These are phyloP conservation scores for Orbilia blumenaviensis DNA, from an alignment of 2,329 filamentous ascomycete genomes.

Conservation along the genomic window DNA sequence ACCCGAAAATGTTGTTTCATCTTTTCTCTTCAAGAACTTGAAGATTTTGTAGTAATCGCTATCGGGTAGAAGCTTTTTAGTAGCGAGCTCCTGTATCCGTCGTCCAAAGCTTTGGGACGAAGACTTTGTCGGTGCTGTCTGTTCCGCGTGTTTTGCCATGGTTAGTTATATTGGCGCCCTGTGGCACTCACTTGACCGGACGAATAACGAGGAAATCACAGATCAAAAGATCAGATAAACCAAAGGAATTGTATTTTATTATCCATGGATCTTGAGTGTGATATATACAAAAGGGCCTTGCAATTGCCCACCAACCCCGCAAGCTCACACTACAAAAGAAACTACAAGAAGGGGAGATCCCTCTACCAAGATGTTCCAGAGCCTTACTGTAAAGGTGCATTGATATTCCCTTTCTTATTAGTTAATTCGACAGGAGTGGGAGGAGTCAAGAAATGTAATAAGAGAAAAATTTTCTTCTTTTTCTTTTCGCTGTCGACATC, in stretches of 20 bases:
- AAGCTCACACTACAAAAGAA: constrained; percentile 5
- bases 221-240: constrained; percentile 53
- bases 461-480: constrained; percentile 11
- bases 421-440: constrained; percentile 19
- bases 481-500: constrained; percentile 30
- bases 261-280: constrained; percentile 18
- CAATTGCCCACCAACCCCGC: constrained; percentile 15
- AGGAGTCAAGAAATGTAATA: constrained; percentile 15
- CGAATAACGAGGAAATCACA: neutral
- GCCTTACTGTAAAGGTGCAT: neutral
- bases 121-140: neutral
- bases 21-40: constrained; percentile 20
- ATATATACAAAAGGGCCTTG: constrained; percentile 37
- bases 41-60: constrained; percentile 48
- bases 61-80: constrained; percentile 34
- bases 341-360: constrained; percentile 7
- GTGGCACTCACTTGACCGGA: neutral
- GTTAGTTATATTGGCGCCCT: neutral
- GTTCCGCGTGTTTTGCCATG: constrained; percentile 7
- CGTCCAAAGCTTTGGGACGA: neutral
- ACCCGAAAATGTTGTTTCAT: constrained; percentile 1
- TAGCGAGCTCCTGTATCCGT: neutral
- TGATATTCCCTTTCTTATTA: neutral
- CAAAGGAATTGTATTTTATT: constrained; percentile 6
- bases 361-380: neutral